A percentile compares a stretch with the other conserved stretches of the same genome.
Conservation (phyloP, 768 basidiomycete species). For the Agrocybe praecox region DNA sequence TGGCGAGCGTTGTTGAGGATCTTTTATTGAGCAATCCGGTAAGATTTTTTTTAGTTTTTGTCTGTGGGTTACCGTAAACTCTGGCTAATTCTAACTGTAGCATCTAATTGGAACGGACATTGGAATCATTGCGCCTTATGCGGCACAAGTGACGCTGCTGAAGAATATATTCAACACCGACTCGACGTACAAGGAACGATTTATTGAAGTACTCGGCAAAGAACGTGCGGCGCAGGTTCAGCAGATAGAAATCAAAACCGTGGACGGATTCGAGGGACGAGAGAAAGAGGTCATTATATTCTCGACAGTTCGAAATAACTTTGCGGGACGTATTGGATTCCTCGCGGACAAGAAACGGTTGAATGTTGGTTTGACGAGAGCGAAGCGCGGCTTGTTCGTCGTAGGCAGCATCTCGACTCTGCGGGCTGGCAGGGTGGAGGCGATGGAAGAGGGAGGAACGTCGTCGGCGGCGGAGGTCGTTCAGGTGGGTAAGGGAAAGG, state of each 20-base stretch:
- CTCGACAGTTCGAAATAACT: slow-evolving; percentile 87
- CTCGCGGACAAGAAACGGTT: slow-evolving; percentile 82
- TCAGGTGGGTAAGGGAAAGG: slow-evolving; percentile 34
- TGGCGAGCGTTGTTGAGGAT: slow-evolving; percentile 82
- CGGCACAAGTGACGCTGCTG: slow-evolving; percentile 80
- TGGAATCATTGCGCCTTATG: slow-evolving; percentile 92
- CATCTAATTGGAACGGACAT: slow-evolving; percentile 73
- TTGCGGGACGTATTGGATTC: slow-evolving; percentile 80
- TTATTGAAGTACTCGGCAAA: slow-evolving; percentile 62
- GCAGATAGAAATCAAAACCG: slow-evolving; percentile 85
- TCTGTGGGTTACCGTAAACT: slow-evolving; percentile 10
- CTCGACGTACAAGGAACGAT: slow-evolving; percentile 50
- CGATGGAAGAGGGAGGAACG: slow-evolving; percentile 3
- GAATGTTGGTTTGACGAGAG: slow-evolving; percentile 91
- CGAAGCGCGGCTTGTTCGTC: slow-evolving; percentile 83
- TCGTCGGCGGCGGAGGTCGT: too few relatives aligned
- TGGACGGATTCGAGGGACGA: slow-evolving; percentile 93
- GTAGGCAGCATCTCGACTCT: slow-evolving; percentile 75
- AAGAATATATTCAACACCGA: slow-evolving; percentile 66
- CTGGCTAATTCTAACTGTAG: slow-evolving; percentile 31
- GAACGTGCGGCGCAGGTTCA: slow-evolving; percentile 66
- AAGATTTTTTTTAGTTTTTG: slow-evolving; percentile 26
- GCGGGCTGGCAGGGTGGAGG: slow-evolving; percentile 48
- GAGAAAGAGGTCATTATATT: slow-evolving; percentile 94
- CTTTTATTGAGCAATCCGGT: slow-evolving; percentile 76